These are phyloP conservation scores for Blastocystis sp. DNA, from an alignment of 352 stramenopile genomes.

Conservation along the genomic window DNA sequence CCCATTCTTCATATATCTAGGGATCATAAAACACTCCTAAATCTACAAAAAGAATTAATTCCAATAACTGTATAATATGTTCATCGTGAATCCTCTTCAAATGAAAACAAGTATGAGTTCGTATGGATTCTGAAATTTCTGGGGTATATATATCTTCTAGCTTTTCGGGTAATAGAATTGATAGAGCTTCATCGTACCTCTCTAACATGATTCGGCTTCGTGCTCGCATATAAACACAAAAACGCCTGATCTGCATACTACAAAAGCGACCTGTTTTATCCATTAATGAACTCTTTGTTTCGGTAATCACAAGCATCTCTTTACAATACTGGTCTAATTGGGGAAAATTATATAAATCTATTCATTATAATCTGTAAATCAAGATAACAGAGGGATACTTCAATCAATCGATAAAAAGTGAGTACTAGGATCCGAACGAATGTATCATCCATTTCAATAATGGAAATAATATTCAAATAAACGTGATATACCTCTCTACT, in stretches of 20 bases:
- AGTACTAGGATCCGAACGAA: background rate
- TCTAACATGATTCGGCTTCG: background rate
- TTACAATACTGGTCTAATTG: background rate
- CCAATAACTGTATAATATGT: background rate
- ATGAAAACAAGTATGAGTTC: background rate
- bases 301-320: background rate
- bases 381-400: background rate
- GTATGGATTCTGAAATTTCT: background rate
- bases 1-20: background rate
- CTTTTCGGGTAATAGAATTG: background rate
- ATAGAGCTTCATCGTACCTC: background rate
- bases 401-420: background rate
- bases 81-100: background rate
- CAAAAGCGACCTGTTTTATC: background rate
- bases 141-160: background rate
- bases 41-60: background rate
- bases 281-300: background rate
- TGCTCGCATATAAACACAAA: background rate
- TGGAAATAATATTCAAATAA: too few relatives aligned
- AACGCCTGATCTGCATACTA: background rate
- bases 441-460: too few relatives aligned
- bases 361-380: background rate
- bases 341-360: background rate
- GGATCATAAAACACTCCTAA: background rate
- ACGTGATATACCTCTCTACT: background rate